These are phyloP conservation scores for Kluyveromyces siamensis DNA, from an alignment of 805 yeast species.

Conservation along the genomic window DNA sequence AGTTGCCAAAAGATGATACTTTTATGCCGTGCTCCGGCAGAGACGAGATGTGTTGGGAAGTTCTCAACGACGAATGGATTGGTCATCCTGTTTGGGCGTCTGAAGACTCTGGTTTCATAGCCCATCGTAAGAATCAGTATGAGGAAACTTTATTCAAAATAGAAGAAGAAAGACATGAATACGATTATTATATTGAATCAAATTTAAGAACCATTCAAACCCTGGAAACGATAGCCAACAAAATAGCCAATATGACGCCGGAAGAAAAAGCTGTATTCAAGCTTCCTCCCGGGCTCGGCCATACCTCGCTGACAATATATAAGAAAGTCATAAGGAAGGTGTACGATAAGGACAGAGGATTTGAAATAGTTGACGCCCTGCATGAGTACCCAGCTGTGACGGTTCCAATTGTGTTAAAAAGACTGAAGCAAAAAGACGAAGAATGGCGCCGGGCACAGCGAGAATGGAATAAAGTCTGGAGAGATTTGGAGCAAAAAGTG, in stretches of 20 bases:
- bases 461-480: conserved; percentile 98
- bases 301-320: conserved; percentile 82
- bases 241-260: conserved; percentile 85
- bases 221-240: conserved; percentile 86
- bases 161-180: conserved; percentile 96
- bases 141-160: conserved; percentile 92
- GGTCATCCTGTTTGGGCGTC: conserved; percentile 99
- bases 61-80: conserved; percentile 97
- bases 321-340: conserved; percentile 88
- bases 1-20: conserved; percentile 87
- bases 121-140: conserved; percentile 97
- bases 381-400: conserved; percentile 95
- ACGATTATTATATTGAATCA: conserved; percentile 92
- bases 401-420: conserved; percentile 82
- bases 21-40: conserved; percentile 97
- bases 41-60: conserved; percentile 99
- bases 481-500: conserved; percentile 94
- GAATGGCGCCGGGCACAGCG: conserved; percentile 98
- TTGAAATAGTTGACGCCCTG: conserved; percentile 90
- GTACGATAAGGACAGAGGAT: conserved; percentile 90
- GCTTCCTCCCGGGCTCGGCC: conserved; percentile 89
- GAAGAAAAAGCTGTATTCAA: conserved; percentile 83
- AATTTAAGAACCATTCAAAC: conserved; percentile 92
- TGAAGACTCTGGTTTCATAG: conserved; percentile 96
- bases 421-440: conserved; percentile 95